phyloP scores from a whole-genome alignment of 805 yeast genomes.

The Yarrowia hollandica region DNA sequence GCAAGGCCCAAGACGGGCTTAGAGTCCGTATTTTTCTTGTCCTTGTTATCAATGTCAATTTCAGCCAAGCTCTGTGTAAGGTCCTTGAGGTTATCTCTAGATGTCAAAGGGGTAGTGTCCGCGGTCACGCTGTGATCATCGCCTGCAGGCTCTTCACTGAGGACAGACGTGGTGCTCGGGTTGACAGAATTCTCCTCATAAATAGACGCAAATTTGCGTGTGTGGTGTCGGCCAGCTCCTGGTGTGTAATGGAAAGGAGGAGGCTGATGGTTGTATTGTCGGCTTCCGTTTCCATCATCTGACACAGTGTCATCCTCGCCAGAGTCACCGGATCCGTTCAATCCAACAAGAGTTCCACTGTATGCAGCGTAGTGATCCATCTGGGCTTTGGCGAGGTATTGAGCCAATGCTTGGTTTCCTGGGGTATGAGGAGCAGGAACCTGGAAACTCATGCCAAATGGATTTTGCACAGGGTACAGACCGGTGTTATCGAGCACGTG shows the following conservation, averaged over 20 bases:
- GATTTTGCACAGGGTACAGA: constrained; percentile 17
- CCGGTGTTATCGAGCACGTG: constrained; percentile 12
- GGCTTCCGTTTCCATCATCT: constrained; percentile 11
- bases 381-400: constrained; percentile 24
- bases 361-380: constrained; percentile 25
- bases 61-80: constrained; percentile 21
- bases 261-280: constrained; percentile 21
- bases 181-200: constrained; percentile 16
- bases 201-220: constrained; percentile 23
- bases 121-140: constrained; percentile 21
- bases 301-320: constrained; percentile 12
- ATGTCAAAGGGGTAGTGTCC: constrained; percentile 12
- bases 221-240: constrained; percentile 25
- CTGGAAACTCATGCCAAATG: constrained; percentile 18
- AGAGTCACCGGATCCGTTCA: not conserved
- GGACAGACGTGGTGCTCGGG: constrained; percentile 20
- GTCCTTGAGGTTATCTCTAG: constrained; percentile 18
- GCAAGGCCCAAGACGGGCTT: constrained; percentile 27
- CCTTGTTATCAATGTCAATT: constrained; percentile 22
- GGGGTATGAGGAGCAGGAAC: constrained; percentile 27
- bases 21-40: constrained; percentile 12
- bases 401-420: constrained; percentile 22
- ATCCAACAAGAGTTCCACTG: constrained; percentile 6
- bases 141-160: constrained; percentile 16
- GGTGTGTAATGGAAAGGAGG: constrained; percentile 26